Base-by-base conservation (phyloP, 2,329 filamentous ascomycete species). In the Furcasterigmium sp. region DNA sequence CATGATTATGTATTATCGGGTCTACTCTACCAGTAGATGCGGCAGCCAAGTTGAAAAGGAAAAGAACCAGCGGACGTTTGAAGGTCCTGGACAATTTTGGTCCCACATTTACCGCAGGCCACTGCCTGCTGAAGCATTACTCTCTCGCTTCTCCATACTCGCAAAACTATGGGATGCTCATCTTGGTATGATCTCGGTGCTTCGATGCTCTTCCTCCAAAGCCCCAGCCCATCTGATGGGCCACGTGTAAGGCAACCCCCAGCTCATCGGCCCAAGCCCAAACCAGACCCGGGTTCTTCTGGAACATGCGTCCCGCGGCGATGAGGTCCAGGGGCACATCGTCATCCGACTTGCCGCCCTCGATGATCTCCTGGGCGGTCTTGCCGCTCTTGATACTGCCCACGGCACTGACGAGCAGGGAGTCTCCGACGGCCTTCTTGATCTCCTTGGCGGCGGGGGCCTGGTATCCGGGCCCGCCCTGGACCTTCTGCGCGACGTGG, bases 361-460 rank as follows among this genome's bases (percentile, higher is more conserved):
- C 52, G n/a, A 81, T 55, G 4, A 79, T 44, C 15, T 71, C 62
- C 50, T 80, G 64, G 0, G 76, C 76, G 8, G 68, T 53, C 2
- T 51, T 57, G 0, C 68, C 75, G 1, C 47, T 63, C 18, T 56
- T 68, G 51, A 79, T 77, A n/a, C 53, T 64, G 0, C 75, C 75
- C 0, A 79, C 75, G 0, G 72, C 55, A 9, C 64, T 63, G 20
- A 75, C 62, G 0, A 70, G 42, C 50, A 72, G 36, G 42, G 56
- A 81, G 45, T 85, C 78, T 0, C 83, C 84, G 1, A 91, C 77
- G 2, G 75, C 82, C 52, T 81, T 75, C 68, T 90, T 90, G 44
- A 90, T 78, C 5, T 75, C 72, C 55, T 83, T 78, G 0, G 87
- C 80, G 52, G 89, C 84, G 0, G 74, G 78, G 0, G 76, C 82